Evolutionary conservation across 2,329 filamentous ascomycete genomes (phyloP).

Genomic region (Colletotrichum somersetense): DNA sequence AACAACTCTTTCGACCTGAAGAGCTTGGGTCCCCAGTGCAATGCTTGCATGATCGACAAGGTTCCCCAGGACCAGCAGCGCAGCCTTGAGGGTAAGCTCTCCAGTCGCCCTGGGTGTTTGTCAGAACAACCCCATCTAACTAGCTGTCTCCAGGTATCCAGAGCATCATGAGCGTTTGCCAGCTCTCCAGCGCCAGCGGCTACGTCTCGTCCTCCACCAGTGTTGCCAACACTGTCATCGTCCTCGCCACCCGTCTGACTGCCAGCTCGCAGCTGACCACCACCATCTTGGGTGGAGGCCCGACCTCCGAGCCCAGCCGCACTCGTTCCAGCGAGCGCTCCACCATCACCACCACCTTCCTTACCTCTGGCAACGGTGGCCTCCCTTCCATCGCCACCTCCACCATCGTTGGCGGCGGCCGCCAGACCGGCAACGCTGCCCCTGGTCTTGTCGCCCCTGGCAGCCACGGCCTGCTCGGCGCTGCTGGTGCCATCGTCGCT

Average conservation of each 20-base stretch:
- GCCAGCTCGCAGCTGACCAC: constrained; percentile 52
- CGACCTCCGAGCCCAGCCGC: constrained; percentile 12
- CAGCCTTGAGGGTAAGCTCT: constrained; percentile 37
- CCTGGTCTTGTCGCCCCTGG: constrained; percentile 26
- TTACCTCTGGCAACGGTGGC: constrained; percentile 35
- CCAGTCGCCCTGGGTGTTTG: too few species aligned
- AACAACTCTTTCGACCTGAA: constrained; percentile 41
- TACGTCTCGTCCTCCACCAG: constrained; percentile 46
- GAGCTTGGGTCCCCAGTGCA: constrained; percentile 46
- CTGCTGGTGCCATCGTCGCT: constrained; percentile 32
- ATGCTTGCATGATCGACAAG: constrained; percentile 54
- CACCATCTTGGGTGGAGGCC: constrained; percentile 46
- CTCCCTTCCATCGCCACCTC: constrained; percentile 39
- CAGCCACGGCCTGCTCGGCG: constrained; percentile 35
- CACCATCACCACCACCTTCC: constrained; percentile 40
- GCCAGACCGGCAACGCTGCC: constrained; percentile 37
- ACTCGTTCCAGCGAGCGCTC: constrained; percentile 20
- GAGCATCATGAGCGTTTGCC: constrained; percentile 51
- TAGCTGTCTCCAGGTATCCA: constrained; percentile 48
- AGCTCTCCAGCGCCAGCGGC: constrained; percentile 50
- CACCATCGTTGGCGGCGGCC: constrained; percentile 31
- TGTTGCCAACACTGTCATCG: constrained; percentile 47
- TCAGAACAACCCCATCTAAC: background rate
- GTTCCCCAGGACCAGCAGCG: constrained; percentile 40
- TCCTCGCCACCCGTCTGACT: constrained; percentile 50